phyloP scores from a whole-genome alignment of 257 asterid genomes.

The Fraxinus pennsylvanica region DNA sequence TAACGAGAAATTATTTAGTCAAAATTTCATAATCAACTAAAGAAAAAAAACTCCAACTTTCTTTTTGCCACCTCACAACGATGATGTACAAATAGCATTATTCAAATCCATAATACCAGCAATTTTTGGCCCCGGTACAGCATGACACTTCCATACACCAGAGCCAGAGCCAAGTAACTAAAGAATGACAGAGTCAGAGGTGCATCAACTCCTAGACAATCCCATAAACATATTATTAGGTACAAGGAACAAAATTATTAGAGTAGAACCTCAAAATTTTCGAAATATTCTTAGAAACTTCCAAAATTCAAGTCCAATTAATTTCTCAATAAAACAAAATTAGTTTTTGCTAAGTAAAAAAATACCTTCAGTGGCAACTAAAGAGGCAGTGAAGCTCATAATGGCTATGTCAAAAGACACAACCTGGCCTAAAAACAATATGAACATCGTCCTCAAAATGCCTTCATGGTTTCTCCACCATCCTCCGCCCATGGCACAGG shows the following conservation, averaged over 20 bases:
- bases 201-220: conserved; percentile 54
- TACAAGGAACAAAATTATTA: not conserved
- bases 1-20: too few species aligned
- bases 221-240: not conserved
- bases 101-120: conserved; percentile 34
- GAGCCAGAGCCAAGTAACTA: conserved; percentile 50
- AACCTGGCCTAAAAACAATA: conserved; percentile 60
- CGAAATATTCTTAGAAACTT: not conserved
- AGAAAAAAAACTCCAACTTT: too few species aligned
- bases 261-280: too few species aligned
- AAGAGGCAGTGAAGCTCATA: conserved; percentile 51
- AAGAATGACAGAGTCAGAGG: conserved; percentile 69
- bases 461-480: conserved; percentile 37
- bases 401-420: conserved; percentile 50
- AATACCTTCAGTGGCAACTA: conserved; percentile 42
- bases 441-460: conserved; percentile 25
- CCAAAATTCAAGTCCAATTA: not conserved
- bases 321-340: not conserved
- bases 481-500: conserved; percentile 18
- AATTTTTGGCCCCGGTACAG: conserved; percentile 57
- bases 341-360: not conserved
- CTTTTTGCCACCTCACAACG: too few species aligned
- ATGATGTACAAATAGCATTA: too few species aligned
- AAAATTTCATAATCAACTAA: too few species aligned
- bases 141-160: conserved; percentile 66